These are phyloP conservation scores for Asterophora lycoperdoides DNA, from an alignment of 768 basidiomycete genomes.

Conservation along the genomic window DNA sequence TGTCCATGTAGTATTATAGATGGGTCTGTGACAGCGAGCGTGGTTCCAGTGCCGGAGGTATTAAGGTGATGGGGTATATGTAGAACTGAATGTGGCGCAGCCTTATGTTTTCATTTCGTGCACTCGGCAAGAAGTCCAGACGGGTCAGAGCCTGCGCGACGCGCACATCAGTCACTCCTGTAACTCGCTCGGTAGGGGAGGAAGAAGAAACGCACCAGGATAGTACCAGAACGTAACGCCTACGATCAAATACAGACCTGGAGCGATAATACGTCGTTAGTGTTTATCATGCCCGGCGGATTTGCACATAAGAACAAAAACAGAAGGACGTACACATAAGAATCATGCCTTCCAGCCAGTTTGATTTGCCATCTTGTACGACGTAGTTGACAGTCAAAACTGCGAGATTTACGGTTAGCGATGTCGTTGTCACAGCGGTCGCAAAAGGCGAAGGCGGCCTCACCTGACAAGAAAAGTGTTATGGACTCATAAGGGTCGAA, in stretches of 20 bases:
- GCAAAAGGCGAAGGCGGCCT: background rate
- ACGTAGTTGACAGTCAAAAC: conserved; percentile 84
- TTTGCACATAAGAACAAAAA: background rate
- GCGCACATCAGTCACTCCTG: background rate
- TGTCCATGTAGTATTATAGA: too few species aligned
- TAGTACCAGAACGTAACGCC: conserved; percentile 67
- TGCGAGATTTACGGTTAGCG: conserved; percentile 17
- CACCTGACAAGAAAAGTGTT: conserved; percentile 47
- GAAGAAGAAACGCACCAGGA: conserved; percentile 30
- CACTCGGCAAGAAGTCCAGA: conserved; percentile 26
- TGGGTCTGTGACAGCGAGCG: too few species aligned
- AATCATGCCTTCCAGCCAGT: conserved; percentile 82
- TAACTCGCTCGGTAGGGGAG: background rate
- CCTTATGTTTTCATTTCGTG: background rate
- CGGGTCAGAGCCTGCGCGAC: conserved; percentile 25
- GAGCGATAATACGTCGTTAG: background rate
- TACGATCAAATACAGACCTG: conserved; percentile 69
- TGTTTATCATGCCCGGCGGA: background rate
- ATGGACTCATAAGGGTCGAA: conserved; percentile 89
- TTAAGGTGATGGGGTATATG: background rate
- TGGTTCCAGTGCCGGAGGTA: background rate
- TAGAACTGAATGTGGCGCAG: background rate
- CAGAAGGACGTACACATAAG: conserved; percentile 53
- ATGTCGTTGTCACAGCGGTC: background rate
- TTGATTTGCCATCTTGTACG: conserved; percentile 82